Percentiles rank a stretch among this genome's conserved stretches.
Evolutionary conservation across 345 rosid genomes (phyloP).

Genomic region (Aurinia saxatilis): DNA sequence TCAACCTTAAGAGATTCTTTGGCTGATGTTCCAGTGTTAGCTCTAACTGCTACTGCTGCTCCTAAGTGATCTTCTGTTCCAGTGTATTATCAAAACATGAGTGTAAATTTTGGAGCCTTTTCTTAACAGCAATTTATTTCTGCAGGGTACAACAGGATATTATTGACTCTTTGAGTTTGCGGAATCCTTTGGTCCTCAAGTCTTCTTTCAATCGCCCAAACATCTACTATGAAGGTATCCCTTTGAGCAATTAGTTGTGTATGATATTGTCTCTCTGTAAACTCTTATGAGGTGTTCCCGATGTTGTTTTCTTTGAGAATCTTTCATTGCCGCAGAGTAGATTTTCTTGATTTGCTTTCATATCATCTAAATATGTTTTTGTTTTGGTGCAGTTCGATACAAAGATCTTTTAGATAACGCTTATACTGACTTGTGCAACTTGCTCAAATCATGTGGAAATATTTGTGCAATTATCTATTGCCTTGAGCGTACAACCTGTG

Average conservation of each 20-base stretch:
- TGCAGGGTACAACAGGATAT: conserved; percentile 92
- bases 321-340: neutral
- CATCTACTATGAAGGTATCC: conserved; percentile 81
- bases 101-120: neutral
- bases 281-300: neutral
- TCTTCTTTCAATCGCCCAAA: conserved; percentile 96
- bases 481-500: conserved; percentile 92
- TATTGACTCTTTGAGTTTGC: conserved; percentile 68
- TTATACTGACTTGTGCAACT: conserved; percentile 61
- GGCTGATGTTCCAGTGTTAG: conserved; percentile 79
- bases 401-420: conserved; percentile 78
- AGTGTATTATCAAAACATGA: neutral
- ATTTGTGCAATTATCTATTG: conserved; percentile 89
- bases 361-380: conserved; percentile 33
- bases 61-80: conserved; percentile 53
- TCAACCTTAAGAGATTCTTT: conserved; percentile 67
- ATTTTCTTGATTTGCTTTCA: neutral
- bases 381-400: conserved; percentile 69
- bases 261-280: neutral
- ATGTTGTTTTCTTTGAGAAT: neutral
- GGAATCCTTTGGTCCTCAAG: conserved; percentile 69
- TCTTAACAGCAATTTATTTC: conserved; percentile 14
- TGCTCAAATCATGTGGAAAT: conserved; percentile 59
- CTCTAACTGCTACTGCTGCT: conserved; percentile 94
- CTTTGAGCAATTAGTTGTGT: conserved; percentile 5